Base-by-base conservation (phyloP, 2,329 filamentous ascomycete genomes). In the Colletotrichum nymphaeae region DNA sequence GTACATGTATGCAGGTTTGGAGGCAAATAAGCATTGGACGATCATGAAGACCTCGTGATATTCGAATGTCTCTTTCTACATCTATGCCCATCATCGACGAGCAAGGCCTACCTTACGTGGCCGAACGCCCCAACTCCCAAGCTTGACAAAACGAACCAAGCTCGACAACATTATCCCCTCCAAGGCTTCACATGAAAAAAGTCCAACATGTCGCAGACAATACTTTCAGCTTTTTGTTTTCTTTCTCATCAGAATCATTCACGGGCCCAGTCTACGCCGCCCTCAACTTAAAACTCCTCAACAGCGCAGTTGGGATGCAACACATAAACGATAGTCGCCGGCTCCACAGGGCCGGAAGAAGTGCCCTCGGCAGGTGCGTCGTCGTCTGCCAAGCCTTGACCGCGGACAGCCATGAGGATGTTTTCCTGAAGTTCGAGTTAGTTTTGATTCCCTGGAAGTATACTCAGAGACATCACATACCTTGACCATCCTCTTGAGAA, bases 401-500 rank as follows among this genome's bases (percentile, higher is more conserved):
- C 93, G 55, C 91, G 88, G 37, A 95, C 91, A 66, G 95, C 94
- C 84, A 97, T 94, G 62, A 98, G 89, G 24, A 97, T 95, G 77
- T 97, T 95, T 76, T 97, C 95, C 84, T 95, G 84, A 24, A 26
- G 7, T 5, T 6, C 5, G 35, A 5, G 14, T 74, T 73, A 91
- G 88, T 62, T 86, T 86, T 83, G 90, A 87, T 62, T 91, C 81
- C 35, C 32, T 12, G 4, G 9, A 11, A 8, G 8, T 32, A 9
- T 32, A 91, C 89, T 73, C 67, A 0, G 35, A 5, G 49, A 32
- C 5, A 55, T 9, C 16, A 24, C 68, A 16, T 72, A 74, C 95
- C 92, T 97, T 98, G 80, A 98, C 93, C 93, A 98, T 97, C 83
- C 94, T 93, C 88, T 94, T 97, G 77, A 99, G 84, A 66, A 99